A percentile compares a stretch with the other conserved stretches of the same genome.
These are phyloP conservation scores for Colletotrichum orbiculare DNA, from an alignment of 2,329 filamentous ascomycete genomes.

Conservation along the genomic window DNA sequence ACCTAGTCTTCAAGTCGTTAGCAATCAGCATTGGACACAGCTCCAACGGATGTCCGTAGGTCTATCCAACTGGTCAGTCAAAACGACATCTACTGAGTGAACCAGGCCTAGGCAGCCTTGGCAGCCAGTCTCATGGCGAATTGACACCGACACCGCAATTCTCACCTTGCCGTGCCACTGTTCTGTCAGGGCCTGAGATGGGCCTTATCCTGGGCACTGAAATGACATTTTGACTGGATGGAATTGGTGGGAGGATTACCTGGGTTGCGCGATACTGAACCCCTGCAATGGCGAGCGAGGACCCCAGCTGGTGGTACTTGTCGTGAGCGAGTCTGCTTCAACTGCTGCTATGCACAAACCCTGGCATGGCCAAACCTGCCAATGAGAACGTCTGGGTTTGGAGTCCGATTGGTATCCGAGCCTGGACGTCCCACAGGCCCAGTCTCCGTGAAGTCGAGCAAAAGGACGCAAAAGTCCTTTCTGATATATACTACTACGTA, in stretches of 20 bases:
- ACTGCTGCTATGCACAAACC: neutral
- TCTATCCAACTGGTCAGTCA: too few relatives aligned
- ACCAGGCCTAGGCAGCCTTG: neutral
- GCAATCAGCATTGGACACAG: conserved; percentile 1
- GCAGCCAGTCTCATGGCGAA: neutral
- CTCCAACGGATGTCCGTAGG: conserved; percentile 1
- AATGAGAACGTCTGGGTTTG: neutral
- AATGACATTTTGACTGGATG: too few relatives aligned
- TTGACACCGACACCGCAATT: neutral
- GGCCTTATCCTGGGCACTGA: neutral
- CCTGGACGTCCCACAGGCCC: too few relatives aligned
- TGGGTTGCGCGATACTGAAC: neutral
- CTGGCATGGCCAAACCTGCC: neutral
- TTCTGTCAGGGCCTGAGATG: neutral
- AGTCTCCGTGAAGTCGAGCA: too few relatives aligned
- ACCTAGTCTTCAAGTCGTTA: too few relatives aligned
- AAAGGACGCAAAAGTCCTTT: too few relatives aligned
- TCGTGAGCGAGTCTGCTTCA: neutral
- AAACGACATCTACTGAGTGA: neutral
- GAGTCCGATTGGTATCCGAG: neutral
- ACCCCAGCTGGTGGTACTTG: neutral
- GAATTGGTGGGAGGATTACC: neutral
- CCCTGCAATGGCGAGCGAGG: too few relatives aligned
- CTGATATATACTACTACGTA: too few relatives aligned
- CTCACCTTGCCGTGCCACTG: neutral